phyloP scores from a whole-genome alignment of 495 filamentous ascomycete species.

The Penicillium maclennaniae region DNA sequence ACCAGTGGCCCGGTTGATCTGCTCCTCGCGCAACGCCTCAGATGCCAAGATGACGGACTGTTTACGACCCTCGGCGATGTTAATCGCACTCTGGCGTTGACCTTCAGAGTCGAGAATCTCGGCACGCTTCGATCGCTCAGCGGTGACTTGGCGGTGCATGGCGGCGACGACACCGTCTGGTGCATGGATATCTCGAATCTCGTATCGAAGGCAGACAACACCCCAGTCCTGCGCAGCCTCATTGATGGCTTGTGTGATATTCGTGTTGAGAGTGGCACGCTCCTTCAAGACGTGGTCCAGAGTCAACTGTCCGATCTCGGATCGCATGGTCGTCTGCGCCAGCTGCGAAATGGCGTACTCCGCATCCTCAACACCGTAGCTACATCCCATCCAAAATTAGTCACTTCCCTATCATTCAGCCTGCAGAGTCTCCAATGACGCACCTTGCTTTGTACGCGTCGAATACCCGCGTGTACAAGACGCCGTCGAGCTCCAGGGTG shows the following conservation, averaged over 20 bases:
- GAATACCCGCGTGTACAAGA: slow-evolving; percentile 91
- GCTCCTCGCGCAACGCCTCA: slow-evolving; percentile 83
- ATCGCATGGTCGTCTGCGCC: slow-evolving; percentile 97
- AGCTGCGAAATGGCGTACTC: slow-evolving; percentile 98
- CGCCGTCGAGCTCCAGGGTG: slow-evolving; percentile 90
- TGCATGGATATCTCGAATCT: slow-evolving; percentile 97
- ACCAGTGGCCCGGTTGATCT: slow-evolving; percentile 86
- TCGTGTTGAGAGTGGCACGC: slow-evolving; percentile 88
- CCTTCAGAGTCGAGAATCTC: slow-evolving; percentile 96
- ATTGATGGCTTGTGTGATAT: slow-evolving; percentile 97
- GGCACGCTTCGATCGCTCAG: slow-evolving; percentile 91
- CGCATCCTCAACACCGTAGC: slow-evolving; percentile 97
- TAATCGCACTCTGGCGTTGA: slow-evolving; percentile 93
- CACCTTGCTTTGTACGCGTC: slow-evolving; percentile 96
- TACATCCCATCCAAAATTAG: slow-evolving; percentile 26
- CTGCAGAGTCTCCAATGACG: slow-evolving; percentile 8
- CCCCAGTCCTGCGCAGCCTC: slow-evolving; percentile 96
- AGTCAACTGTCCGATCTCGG: slow-evolving; percentile 92
- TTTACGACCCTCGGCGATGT: slow-evolving; percentile 95
- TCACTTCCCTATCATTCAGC: neutral
- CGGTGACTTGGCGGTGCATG: slow-evolving; percentile 97
- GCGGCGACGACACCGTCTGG: slow-evolving; percentile 88
- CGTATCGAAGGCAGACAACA: slow-evolving; percentile 91
- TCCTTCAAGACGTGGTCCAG: slow-evolving; percentile 98
- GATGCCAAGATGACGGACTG: slow-evolving; percentile 93